phyloP scores from a whole-genome alignment of 345 rosid species.

The Populus alba region DNA sequence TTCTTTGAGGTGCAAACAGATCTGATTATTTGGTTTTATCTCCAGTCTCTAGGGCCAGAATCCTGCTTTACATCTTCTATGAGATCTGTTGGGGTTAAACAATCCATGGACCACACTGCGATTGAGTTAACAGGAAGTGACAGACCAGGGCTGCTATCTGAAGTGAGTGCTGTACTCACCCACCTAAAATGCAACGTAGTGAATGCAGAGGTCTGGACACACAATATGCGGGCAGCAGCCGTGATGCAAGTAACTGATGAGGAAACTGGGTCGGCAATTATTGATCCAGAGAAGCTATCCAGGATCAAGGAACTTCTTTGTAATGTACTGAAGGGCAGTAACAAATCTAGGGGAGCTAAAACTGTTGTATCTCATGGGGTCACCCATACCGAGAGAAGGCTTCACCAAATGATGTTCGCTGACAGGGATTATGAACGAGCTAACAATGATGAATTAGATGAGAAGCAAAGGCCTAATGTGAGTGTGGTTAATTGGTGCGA shows the following conservation, averaged over 20 bases:
- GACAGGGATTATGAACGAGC: conserved; percentile 81
- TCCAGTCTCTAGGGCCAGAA: conserved; percentile 80
- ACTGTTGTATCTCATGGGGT: conserved; percentile 59
- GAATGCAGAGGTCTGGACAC: conserved; percentile 94
- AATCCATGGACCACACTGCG: conserved; percentile 61
- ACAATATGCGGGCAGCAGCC: conserved; percentile 83
- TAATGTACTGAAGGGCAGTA: conserved; percentile 77
- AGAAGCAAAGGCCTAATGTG: conserved; percentile 65
- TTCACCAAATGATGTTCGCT: conserved; percentile 98
- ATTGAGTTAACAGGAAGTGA: conserved; percentile 89
- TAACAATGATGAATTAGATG: conserved; percentile 46
- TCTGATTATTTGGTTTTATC: conserved; percentile 17
- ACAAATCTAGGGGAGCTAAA: conserved; percentile 61
- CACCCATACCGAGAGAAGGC: conserved; percentile 79
- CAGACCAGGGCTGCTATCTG: conserved; percentile 89
- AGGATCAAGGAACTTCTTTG: conserved; percentile 64
- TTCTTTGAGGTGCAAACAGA: neutral
- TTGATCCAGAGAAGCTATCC: conserved; percentile 60
- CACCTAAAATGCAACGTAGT: conserved; percentile 80
- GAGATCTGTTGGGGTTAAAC: conserved; percentile 71
- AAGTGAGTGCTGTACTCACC: conserved; percentile 76
- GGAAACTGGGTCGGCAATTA: conserved; percentile 60
- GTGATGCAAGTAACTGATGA: conserved; percentile 82
- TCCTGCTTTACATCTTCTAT: conserved; percentile 62
- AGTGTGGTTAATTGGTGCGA: conserved; percentile 76